These are phyloP conservation scores for Podospora australis DNA, from an alignment of 495 filamentous ascomycete genomes.

Conservation along the genomic window DNA sequence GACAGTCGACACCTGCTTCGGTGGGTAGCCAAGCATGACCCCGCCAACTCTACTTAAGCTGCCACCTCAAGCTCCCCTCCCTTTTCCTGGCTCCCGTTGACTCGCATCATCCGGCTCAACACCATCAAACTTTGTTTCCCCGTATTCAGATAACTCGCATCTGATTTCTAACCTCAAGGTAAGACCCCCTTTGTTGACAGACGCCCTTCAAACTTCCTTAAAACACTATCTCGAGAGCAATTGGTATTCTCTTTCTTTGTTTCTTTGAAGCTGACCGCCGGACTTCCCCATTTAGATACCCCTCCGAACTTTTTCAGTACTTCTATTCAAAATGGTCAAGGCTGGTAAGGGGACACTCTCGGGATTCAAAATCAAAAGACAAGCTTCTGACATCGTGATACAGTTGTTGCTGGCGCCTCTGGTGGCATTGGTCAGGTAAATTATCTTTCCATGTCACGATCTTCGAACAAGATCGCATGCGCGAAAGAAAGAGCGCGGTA, in stretches of 20 bases:
- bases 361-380: slow-evolving; percentile 1
- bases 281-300: slow-evolving; percentile 20
- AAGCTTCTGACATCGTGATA: slow-evolving; percentile 26
- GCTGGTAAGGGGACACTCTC: slow-evolving; percentile 54
- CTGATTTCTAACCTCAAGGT: too few species aligned
- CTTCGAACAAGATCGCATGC: neutral
- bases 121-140: neutral
- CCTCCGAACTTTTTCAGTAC: slow-evolving; percentile 7
- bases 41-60: slow-evolving; percentile 5
- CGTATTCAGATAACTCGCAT: too few species aligned
- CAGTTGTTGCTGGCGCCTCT: slow-evolving; percentile 91
- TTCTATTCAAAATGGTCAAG: slow-evolving; percentile 68
- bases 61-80: neutral
- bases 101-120: neutral
- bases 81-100: neutral
- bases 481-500: neutral
- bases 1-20: neutral
- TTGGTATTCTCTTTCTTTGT: neutral
- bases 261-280: slow-evolving; percentile 8
- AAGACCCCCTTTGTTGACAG: too few species aligned
- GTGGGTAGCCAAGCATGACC: neutral
- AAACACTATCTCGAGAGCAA: neutral
- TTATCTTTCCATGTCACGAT: neutral
- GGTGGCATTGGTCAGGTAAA: slow-evolving; percentile 96
- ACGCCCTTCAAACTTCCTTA: neutral